Evolutionary conservation across 495 filamentous ascomycete species (phyloP), one percentile per base, ranked within the genome.

Genomic region (Collariella sp.): DNA sequence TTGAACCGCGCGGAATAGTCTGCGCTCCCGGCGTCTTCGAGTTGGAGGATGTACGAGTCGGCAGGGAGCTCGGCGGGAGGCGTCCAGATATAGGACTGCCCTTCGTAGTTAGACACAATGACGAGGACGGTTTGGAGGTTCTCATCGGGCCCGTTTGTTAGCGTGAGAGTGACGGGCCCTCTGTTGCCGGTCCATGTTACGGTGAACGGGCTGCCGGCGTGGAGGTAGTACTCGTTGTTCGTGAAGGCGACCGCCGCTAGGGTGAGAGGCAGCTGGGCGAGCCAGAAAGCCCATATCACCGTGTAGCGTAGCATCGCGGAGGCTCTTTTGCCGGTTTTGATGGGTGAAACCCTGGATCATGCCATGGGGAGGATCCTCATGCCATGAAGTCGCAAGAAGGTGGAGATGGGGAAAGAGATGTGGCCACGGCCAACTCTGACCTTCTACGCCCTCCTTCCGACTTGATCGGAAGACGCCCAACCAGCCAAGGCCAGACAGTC

Each of bases 1-100:
- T 20, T 20, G 31, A 57, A 57, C n/a, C 47, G 31, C 22, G 39
- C 20, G n/a, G 54, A 57, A 23, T 51, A 57, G 18, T 52, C 48
- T 33, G 22, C 34, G 47, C 47, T 57, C 3, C 48, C 48, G 2
- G 19, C 46, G 33, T 57, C 54, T 12, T 33, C 9, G 18, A 57
- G 16, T 40, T 22, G 19, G 0, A 57, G 31, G 13, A 29, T 16
- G 54, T 57, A 57, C 19, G 46, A 43, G 13, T 47, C 46, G 20
- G 46, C 18, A 4, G 41, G 20, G 9, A 57, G 47, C 0, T 15
- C 13, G 1, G 29, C 4, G 16, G 54, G 54, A n/a, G 54, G 54
- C 12, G 54, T 57, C 54, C 54, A 57, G 6, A 33, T 52, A 42
- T 51, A 52, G 12, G 31, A 23, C 4, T 23, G 31, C 1, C 47